Conservation (phyloP, 78 protist species). For the Chrysochromulina parva region DNA sequence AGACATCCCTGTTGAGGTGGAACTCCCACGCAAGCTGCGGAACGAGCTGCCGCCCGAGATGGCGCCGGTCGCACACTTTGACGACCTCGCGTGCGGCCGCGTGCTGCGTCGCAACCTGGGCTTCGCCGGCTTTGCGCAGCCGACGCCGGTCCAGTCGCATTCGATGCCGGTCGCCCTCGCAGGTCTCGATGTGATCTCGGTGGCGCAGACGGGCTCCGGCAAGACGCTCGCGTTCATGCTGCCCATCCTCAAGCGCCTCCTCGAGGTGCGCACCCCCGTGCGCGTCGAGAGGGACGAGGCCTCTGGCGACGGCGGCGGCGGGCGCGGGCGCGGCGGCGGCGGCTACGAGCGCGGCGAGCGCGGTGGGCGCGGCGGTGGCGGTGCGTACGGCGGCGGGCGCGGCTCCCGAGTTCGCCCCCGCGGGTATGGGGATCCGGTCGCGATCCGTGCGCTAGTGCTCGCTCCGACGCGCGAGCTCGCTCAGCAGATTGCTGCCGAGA, state of each 20-base stretch:
- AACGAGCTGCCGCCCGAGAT: neutral
- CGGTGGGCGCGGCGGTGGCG: too few relatives aligned
- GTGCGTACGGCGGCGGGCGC: too few relatives aligned
- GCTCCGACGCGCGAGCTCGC: slow-evolving; percentile 14
- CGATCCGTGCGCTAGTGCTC: slow-evolving; percentile 76
- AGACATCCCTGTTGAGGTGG: neutral
- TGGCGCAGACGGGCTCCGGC: slow-evolving; percentile 91
- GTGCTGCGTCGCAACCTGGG: neutral
- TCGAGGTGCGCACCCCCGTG: neutral
- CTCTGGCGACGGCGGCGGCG: too few relatives aligned
- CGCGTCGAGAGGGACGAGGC: too few relatives aligned
- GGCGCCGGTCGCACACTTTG: too few relatives aligned
- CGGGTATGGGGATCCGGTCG: too few relatives aligned
- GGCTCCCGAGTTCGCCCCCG: too few relatives aligned
- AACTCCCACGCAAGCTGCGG: too few relatives aligned
- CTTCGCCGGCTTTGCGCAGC: neutral
- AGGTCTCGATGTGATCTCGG: neutral
- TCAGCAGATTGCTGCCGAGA: neutral
- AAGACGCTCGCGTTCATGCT: slow-evolving; percentile 65
- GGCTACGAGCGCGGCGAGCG: too few relatives aligned
- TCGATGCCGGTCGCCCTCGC: neutral
- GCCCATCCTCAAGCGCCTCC: slow-evolving; percentile 30
- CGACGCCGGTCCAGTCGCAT: slow-evolving; percentile 39
- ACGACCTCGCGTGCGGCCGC: too few relatives aligned
- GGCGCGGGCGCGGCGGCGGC: neutral